Base-by-base conservation (phyloP, 441 rosid species). In the Populus trichocarpa region DNA sequence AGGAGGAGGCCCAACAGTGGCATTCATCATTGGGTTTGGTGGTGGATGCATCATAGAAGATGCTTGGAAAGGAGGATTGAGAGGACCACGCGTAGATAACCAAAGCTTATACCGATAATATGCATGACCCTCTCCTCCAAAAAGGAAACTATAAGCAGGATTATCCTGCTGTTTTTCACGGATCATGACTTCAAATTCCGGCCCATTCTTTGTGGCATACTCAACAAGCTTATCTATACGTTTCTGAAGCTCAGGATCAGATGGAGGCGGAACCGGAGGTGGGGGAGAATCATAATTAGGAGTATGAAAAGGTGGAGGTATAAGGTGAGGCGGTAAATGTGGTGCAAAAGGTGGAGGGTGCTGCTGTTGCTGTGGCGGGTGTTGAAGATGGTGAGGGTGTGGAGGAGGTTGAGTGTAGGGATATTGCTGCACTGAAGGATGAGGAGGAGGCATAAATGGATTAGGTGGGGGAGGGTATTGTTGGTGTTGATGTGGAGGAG, bases 101-200 rank as follows among this genome's bases (percentile, higher is more conserved):
- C 96, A 94, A 12, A 90, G 93, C 87, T 91, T 96, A 83, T 90
- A 92, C 8, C 92, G 93, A 75, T 96, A 96, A 74, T 96, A 96
- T 74, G 79, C 85, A 84, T 94, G 93, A 3, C 98, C 99, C 70
- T 96, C 98, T 50, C 99, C 98, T 4, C 98, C 98, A 86, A 96
- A 93, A 3, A 96, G 88, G 79, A 96, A 96, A 76, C 86, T 81
- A 76, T 93, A 96, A 63, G 90, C 98, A 82, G 98, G 98, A 78
- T 96, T 94, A 79, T 94, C 97, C 84, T 93, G 90, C 85, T 96
- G 98, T 79, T 94, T 96, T 78, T 91, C 96, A 3, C 98, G 93
- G 83, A 96, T 90, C 98, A 94, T 91, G 81, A 89, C 92, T 85
- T 96, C 99, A 79, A 96, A 96, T 84, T 96, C 98, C 0, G 97